Conservation (phyloP, 1,284 basidiomycete species). For the Boletus smithii region DNA sequence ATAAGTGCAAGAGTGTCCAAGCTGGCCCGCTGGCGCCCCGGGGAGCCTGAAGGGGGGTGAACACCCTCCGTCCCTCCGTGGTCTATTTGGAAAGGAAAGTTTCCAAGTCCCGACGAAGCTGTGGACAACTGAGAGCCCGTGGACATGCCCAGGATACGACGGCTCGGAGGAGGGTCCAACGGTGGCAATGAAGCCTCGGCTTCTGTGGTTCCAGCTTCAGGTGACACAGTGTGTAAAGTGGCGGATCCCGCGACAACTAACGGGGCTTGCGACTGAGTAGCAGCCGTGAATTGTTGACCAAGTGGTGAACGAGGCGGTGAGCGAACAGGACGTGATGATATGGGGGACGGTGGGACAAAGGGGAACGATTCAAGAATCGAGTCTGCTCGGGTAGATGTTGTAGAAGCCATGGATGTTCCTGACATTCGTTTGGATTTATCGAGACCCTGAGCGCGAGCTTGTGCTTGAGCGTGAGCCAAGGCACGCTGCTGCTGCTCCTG, state of each 20-base stretch:
- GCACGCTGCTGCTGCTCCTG: constrained; percentile 63
- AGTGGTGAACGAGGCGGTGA: constrained; percentile 72
- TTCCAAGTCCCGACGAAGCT: constrained; percentile 68
- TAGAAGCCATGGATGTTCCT: constrained; percentile 59
- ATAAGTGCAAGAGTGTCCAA: constrained; percentile 78
- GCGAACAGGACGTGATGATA: constrained; percentile 69
- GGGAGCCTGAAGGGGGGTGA: constrained; percentile 22
- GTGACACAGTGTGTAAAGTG: constrained; percentile 8
- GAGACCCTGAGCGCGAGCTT: constrained; percentile 52
- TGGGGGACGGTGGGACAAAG: constrained; percentile 80
- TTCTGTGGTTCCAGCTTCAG: constrained; percentile 10
- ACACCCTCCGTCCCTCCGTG: constrained; percentile 38
- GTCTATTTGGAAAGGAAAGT: constrained; percentile 82
- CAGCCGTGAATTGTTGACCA: constrained; percentile 50
- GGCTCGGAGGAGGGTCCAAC: constrained; percentile 47
- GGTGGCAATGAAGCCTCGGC: constrained; percentile 39
- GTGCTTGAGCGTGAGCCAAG: constrained; percentile 52
- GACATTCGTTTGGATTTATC: constrained; percentile 52
- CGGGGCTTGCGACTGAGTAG: constrained; percentile 35
- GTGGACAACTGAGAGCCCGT: constrained; percentile 70
- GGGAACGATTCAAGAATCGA: constrained; percentile 81
- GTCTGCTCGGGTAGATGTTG: constrained; percentile 67
- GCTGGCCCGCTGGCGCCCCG: constrained; percentile 65
- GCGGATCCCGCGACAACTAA: constrained; percentile 22
- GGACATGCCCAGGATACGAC: constrained; percentile 61